Percentiles rank a stretch among this genome's conserved stretches.
These are phyloP conservation scores for Beauveria asiatica DNA, from an alignment of 2,329 filamentous ascomycete genomes.

Conservation along the genomic window DNA sequence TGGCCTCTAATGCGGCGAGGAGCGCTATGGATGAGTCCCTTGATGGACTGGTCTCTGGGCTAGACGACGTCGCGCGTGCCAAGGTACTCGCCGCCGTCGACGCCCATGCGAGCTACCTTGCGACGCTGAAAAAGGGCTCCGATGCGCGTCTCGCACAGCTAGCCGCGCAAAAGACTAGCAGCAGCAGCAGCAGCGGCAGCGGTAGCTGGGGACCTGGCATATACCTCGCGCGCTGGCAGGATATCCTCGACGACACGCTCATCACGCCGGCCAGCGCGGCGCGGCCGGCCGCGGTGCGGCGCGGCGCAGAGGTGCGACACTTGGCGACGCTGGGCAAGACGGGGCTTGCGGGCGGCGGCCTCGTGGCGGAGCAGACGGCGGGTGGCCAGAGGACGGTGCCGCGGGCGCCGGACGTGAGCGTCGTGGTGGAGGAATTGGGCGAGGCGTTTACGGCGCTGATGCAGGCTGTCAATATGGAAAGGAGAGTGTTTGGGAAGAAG, in stretches of 20 bases:
- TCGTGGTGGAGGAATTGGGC: slow-evolving; percentile 31
- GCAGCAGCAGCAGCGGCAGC: neutral
- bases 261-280: slow-evolving; percentile 51
- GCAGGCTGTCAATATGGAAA: slow-evolving; percentile 8
- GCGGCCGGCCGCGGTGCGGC: slow-evolving; percentile 39
- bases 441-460: slow-evolving; percentile 5
- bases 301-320: slow-evolving; percentile 43
- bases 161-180: slow-evolving; percentile 30
- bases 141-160: slow-evolving; percentile 46
- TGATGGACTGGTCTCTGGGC: slow-evolving; percentile 31
- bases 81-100: slow-evolving; percentile 46
- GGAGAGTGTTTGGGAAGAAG: slow-evolving; percentile 3
- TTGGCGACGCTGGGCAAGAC: slow-evolving; percentile 35
- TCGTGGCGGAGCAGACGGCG: slow-evolving; percentile 18
- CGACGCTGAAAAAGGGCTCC: slow-evolving; percentile 45
- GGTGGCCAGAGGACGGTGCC: slow-evolving; percentile 20
- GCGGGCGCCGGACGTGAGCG: slow-evolving; percentile 32
- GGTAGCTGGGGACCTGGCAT: slow-evolving; percentile 55
- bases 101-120: slow-evolving; percentile 52
- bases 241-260: slow-evolving; percentile 58
- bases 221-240: slow-evolving; percentile 65
- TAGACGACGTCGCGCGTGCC: slow-evolving; percentile 38
- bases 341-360: slow-evolving; percentile 22
- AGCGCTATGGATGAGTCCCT: slow-evolving; percentile 33
- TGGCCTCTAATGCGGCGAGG: slow-evolving; percentile 19